These are phyloP conservation scores for Fusarium concolor DNA, from an alignment of 2,329 filamentous ascomycete genomes.

Conservation along the genomic window DNA sequence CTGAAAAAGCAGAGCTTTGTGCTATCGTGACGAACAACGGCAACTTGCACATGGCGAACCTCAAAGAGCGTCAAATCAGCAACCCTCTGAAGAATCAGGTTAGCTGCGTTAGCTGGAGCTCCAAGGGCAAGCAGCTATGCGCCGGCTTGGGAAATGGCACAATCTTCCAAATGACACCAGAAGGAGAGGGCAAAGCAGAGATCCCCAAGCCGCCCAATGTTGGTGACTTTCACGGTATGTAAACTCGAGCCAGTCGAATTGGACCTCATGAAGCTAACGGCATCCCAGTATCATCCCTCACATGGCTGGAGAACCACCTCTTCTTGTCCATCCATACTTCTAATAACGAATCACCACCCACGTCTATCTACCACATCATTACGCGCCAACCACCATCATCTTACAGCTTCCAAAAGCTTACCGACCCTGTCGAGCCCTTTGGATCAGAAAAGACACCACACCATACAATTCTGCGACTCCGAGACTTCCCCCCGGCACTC, in stretches of 20 bases:
- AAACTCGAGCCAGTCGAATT: neutral
- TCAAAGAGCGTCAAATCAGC: conserved; percentile 76
- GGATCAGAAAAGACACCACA: conserved; percentile 75
- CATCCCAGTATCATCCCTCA: conserved; percentile 76
- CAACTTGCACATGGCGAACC: conserved; percentile 84
- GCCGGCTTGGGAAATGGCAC: conserved; percentile 86
- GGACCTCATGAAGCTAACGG: conserved; percentile 7
- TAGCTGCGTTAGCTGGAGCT: conserved; percentile 90
- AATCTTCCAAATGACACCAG: conserved; percentile 83
- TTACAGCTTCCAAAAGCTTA: conserved; percentile 80
- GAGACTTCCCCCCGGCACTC: conserved; percentile 82
- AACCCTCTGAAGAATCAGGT: conserved; percentile 76
- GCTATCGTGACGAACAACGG: conserved; percentile 85
- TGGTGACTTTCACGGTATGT: conserved; percentile 74
- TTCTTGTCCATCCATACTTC: conserved; percentile 86
- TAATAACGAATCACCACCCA: conserved; percentile 66
- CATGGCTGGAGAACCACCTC: conserved; percentile 89
- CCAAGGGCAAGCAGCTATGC: conserved; percentile 90
- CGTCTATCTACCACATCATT: conserved; percentile 83
- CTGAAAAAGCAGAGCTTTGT: conserved; percentile 78
- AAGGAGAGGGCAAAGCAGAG: conserved; percentile 79
- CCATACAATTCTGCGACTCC: conserved; percentile 81
- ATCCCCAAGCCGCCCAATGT: conserved; percentile 82
- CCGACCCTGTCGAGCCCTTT: conserved; percentile 80
- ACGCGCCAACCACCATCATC: conserved; percentile 69